Base-by-base conservation (phyloP, 2,329 filamentous ascomycete genomes). In the Xylaria sp. region DNA sequence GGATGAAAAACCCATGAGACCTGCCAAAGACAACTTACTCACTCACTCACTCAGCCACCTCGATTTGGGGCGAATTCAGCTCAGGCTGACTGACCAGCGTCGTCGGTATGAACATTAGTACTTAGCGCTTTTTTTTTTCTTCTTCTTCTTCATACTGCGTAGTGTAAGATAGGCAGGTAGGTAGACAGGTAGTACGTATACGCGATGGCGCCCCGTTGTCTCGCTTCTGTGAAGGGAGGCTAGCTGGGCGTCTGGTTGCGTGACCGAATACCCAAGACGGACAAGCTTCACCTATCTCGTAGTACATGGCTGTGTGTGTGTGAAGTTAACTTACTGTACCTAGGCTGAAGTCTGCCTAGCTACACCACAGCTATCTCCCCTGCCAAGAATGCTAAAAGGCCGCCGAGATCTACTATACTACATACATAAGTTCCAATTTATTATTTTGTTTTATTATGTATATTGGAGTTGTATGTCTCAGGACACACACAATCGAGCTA, bases 191-290 rank as follows among this genome's bases (percentile, higher is more conserved):
- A n/a, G n/a, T n/a, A n/a, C n/a, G n/a, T n/a, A n/a, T n/a, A n/a
- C n/a, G n/a, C n/a, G n/a, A n/a, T n/a, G n/a, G n/a, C n/a, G n/a
- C n/a, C n/a, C n/a, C n/a, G n/a, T n/a, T n/a, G n/a, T n/a, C n/a
- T n/a, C n/a, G n/a, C n/a, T n/a, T n/a, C n/a, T 35, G 10, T 35
- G 32, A 35, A 35, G 32, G 32, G 4, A 35, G 40, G 6, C 35
- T 40, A 40, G 9, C 35, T 40, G 9, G 32, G 40, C 40, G 23
- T 51, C 10, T 21, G 51, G 27, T n/a, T n/a, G 29, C 66, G 66
- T 69, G 66, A 69, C 66, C 62, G 63, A 69, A 58, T 57, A 55
- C 50, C 25, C 10, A 51, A 60, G n/a, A 57, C 21, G 57, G 65
- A 57, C 63, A 65, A 58, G 37, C 23, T 5, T 57, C 6, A 16